These are phyloP conservation scores for Hygrocybe punicea DNA, from an alignment of 768 basidiomycete genomes.

Conservation along the genomic window DNA sequence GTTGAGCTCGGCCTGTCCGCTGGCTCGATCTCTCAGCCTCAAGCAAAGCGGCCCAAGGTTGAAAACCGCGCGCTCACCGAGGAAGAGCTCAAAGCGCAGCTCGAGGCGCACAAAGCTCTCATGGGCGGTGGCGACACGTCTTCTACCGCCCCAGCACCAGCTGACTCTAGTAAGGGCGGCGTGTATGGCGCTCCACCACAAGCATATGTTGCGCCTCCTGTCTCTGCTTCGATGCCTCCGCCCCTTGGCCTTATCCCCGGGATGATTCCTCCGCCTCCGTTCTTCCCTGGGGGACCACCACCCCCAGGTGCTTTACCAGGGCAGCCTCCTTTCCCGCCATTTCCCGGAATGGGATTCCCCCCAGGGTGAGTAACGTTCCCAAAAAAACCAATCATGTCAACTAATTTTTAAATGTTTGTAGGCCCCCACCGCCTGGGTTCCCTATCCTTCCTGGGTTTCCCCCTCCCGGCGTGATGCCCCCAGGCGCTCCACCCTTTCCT, in stretches of 20 bases:
- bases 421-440: conserved; percentile 55
- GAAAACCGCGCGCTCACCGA: conserved; percentile 77
- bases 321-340: conserved; percentile 41
- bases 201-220: conserved; percentile 55
- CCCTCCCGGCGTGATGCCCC: conserved; percentile 35
- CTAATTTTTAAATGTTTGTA: conserved; percentile 16
- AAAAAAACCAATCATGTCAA: conserved; percentile 13
- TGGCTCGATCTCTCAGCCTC: conserved; percentile 78
- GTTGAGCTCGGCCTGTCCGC: conserved; percentile 85
- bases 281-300: conserved; percentile 39
- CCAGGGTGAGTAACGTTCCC: conserved; percentile 38
- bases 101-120: conserved; percentile 85
- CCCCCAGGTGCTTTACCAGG: conserved; percentile 43
- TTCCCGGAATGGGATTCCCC: conserved; percentile 50
- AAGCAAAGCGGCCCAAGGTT: conserved; percentile 74
- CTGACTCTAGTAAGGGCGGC: conserved; percentile 46
- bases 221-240: conserved; percentile 35
- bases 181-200: conserved; percentile 77
- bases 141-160: conserved; percentile 35
- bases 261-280: conserved; percentile 27
- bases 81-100: conserved; percentile 78
- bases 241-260: conserved; percentile 30
- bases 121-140: conserved; percentile 62
- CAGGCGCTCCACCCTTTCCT: conserved; percentile 30
- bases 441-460: conserved; percentile 49